Evolutionary conservation across 2,329 filamentous ascomycete genomes (phyloP).

Genomic region (Trichophaea hybrida): DNA sequence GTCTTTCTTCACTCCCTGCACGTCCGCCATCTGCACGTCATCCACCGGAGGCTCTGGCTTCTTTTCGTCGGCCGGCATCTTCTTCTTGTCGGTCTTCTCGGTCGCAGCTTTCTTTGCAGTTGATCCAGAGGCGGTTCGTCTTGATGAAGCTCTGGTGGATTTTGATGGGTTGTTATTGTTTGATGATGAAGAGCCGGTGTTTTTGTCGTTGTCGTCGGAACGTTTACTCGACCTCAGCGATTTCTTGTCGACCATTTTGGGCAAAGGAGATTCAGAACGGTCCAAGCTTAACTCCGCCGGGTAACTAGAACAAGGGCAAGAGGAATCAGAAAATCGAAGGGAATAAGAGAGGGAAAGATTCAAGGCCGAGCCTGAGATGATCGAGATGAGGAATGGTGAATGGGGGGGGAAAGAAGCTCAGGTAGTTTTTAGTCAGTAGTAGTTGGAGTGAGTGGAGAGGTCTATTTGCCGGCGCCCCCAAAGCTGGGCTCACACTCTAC

Average conservation of each 20-base stretch:
- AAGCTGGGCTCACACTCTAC: too few relatives aligned
- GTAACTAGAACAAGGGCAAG: neutral
- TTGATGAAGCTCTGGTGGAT: constrained; percentile 17
- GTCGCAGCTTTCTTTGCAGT: constrained; percentile 14
- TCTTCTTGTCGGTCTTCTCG: constrained; percentile 10
- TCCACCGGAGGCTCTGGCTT: constrained; percentile 40
- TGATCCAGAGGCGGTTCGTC: constrained; percentile 9
- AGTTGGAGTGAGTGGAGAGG: neutral
- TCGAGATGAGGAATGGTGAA: neutral
- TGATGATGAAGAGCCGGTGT: constrained; percentile 8
- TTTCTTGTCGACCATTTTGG: constrained; percentile 23
- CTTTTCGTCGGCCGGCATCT: constrained; percentile 11
- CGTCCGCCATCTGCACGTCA: constrained; percentile 59
- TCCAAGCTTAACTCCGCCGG: neutral
- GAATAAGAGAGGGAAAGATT: neutral
- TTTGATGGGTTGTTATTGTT: constrained; percentile 8
- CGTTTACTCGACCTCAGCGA: constrained; percentile 23
- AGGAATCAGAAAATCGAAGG: neutral
- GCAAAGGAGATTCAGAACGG: neutral
- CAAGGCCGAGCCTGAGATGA: neutral
- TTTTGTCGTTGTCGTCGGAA: constrained; percentile 17
- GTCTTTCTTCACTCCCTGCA: constrained; percentile 46
- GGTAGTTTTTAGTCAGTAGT: neutral
- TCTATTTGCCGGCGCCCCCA: too few relatives aligned
- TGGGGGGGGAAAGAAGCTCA: neutral